Evolutionary conservation across 225 moss, liverwort and hornwort genomes (phyloP).

Genomic region (Asterella californica): DNA sequence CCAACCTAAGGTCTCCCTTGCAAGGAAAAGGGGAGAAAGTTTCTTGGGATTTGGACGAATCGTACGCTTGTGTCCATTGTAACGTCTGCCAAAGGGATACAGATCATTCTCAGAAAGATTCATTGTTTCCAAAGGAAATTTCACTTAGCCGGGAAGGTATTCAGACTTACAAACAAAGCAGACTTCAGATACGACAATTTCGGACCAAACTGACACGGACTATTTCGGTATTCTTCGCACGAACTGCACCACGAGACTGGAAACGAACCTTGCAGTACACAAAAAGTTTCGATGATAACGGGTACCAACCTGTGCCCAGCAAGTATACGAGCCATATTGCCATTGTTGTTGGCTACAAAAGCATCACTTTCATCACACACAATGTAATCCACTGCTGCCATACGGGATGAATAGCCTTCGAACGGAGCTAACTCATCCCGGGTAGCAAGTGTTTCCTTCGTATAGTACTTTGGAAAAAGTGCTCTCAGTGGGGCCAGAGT

Average conservation of each 20-base stretch:
- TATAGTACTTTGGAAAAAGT: conserved; percentile 78
- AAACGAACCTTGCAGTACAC: neutral
- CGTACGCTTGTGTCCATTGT: conserved; percentile 85
- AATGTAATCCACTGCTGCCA: conserved; percentile 99
- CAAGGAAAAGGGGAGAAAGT: conserved; percentile 59
- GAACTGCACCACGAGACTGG: neutral
- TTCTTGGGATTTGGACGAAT: conserved; percentile 89
- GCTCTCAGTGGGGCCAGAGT: conserved; percentile 83
- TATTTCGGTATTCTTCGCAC: neutral
- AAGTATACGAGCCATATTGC: conserved; percentile 93
- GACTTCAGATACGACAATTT: neutral
- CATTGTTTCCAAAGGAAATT: neutral
- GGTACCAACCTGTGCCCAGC: conserved; percentile 79
- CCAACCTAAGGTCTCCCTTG: conserved; percentile 70
- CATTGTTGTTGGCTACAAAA: conserved; percentile 97
- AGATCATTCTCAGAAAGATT: neutral
- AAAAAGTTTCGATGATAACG: neutral
- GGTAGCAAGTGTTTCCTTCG: conserved; percentile 61
- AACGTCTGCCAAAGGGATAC: conserved; percentile 60
- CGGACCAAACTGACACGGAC: neutral
- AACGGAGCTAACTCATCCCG: conserved; percentile 57
- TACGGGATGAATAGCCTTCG: conserved; percentile 66
- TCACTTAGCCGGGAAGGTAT: neutral
- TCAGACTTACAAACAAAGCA: neutral
- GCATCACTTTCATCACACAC: conserved; percentile 96